These are phyloP conservation scores for Biscogniauxia mediterranea DNA, from an alignment of 2,329 filamentous ascomycete species.

Conservation along the genomic window DNA sequence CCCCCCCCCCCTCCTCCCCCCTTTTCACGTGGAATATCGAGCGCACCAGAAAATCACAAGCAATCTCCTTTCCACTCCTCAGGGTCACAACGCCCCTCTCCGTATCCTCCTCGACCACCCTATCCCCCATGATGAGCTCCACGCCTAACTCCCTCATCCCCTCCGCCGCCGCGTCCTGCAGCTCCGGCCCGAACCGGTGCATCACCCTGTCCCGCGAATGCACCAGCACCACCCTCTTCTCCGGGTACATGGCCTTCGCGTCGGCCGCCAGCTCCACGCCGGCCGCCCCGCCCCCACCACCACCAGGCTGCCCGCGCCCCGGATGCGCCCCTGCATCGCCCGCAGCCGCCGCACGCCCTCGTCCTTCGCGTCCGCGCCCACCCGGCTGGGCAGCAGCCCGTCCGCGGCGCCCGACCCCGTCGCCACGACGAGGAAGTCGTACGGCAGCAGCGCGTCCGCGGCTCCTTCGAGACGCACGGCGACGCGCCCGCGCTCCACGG, in stretches of 20 bases:
- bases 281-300: conserved; percentile 60
- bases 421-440: conserved; percentile 56
- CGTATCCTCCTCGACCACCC: conserved; percentile 38
- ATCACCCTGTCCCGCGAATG: conserved; percentile 56
- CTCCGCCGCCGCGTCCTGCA: conserved; percentile 40
- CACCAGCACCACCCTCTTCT: conserved; percentile 55
- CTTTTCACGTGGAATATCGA: background rate
- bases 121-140: conserved; percentile 50
- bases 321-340: conserved; percentile 46
- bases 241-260: conserved; percentile 53
- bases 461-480: conserved; percentile 37
- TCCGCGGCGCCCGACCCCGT: conserved; percentile 49
- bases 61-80: conserved; percentile 41
- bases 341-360: conserved; percentile 44
- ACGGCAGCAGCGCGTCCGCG: conserved; percentile 46
- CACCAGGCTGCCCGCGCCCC: conserved; percentile 42
- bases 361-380: conserved; percentile 41
- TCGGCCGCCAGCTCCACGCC: conserved; percentile 62
- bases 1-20: too few species aligned
- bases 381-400: conserved; percentile 44
- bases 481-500: conserved; percentile 35
- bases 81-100: conserved; percentile 42
- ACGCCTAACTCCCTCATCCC: conserved; percentile 47
- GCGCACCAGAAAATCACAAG: conserved; percentile 51
- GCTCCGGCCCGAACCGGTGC: conserved; percentile 47